Evolutionary conservation across 768 basidiomycete species (phyloP).

Genomic region (Suillus paluster): DNA sequence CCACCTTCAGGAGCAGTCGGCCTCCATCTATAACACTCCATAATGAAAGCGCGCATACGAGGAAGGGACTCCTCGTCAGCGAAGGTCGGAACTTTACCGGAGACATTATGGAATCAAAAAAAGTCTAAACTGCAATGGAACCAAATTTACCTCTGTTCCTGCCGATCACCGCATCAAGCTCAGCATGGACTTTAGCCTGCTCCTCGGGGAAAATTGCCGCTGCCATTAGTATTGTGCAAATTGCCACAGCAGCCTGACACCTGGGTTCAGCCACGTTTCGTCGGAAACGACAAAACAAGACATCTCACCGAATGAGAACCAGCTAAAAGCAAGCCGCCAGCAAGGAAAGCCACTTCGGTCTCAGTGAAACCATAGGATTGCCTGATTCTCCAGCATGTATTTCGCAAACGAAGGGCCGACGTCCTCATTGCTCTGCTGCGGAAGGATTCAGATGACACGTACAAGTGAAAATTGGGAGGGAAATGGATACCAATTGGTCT

Average conservation of each 20-base stretch:
- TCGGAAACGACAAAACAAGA: neutral
- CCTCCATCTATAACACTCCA: conserved; percentile 41
- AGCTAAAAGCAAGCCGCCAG: conserved; percentile 60
- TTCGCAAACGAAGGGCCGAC: conserved; percentile 53
- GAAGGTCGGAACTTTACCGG: conserved; percentile 38
- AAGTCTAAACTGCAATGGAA: neutral
- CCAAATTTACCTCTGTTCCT: conserved; percentile 18
- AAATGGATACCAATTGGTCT: conserved; percentile 41
- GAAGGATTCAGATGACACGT: neutral
- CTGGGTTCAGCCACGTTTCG: neutral
- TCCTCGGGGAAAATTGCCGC: conserved; percentile 53
- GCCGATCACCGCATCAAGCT: conserved; percentile 55
- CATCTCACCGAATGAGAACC: conserved; percentile 53
- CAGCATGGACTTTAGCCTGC: conserved; percentile 52
- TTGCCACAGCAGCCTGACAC: conserved; percentile 48
- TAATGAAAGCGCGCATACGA: conserved; percentile 37
- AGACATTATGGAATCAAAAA: neutral
- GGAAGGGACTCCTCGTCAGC: conserved; percentile 35
- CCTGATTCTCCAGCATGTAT: conserved; percentile 55
- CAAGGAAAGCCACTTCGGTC: conserved; percentile 59
- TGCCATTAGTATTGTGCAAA: conserved; percentile 51
- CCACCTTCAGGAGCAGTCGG: conserved; percentile 30
- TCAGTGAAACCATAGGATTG: conserved; percentile 51
- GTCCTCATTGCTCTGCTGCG: conserved; percentile 11
- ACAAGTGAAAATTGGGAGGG: neutral